phyloP scores from a whole-genome alignment of 2,329 filamentous ascomycete species.

The Alternaria metachromatica region DNA sequence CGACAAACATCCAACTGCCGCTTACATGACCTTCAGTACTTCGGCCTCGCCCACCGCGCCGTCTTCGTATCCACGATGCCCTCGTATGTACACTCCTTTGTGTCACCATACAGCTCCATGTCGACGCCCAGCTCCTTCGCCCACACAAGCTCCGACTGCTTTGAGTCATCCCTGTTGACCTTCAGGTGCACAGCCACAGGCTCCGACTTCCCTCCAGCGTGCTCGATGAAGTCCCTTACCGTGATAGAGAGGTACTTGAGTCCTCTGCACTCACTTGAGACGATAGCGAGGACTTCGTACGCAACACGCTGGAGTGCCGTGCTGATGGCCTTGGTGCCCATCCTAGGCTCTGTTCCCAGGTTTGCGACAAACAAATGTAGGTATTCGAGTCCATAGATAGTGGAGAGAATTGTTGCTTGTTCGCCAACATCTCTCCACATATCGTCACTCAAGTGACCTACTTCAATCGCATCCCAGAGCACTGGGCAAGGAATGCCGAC shows the following conservation, averaged over 20 bases:
- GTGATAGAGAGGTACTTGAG: not conserved
- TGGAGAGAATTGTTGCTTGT: not conserved
- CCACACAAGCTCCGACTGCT: not conserved
- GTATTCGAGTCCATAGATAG: not conserved
- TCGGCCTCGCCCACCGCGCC: not conserved
- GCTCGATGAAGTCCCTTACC: not conserved
- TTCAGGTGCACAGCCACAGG: not conserved
- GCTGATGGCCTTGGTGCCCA: not conserved
- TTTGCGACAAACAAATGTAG: not conserved
- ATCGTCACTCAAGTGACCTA: not conserved
- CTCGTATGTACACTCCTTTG: not conserved
- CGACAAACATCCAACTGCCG: not conserved
- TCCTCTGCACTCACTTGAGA: not conserved
- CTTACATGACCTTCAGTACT: not conserved
- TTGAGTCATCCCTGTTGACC: not conserved
- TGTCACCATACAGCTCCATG: not conserved
- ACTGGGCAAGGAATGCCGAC: not conserved
- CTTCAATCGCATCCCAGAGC: not conserved
- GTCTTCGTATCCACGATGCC: not conserved
- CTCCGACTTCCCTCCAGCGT: not conserved
- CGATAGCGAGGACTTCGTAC: not conserved
- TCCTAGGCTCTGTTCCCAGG: not conserved
- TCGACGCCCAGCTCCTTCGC: not conserved
- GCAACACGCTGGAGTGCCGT: not conserved
- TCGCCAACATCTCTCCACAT: not conserved